Base-by-base conservation (phyloP, 1,139 yeast genomes). In the Zygoascus hellenicus region DNA sequence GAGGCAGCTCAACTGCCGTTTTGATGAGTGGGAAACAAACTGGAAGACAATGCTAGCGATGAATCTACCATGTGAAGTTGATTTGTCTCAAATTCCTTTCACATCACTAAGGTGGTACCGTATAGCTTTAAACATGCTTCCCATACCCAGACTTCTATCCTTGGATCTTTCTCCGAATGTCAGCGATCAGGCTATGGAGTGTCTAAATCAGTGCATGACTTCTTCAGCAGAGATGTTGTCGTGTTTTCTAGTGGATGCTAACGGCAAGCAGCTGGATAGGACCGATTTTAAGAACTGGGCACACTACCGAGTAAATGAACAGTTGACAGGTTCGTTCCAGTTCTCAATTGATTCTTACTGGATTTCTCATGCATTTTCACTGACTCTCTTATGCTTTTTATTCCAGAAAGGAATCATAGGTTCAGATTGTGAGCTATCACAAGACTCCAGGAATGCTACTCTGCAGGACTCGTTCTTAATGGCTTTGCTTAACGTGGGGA, bases 71-170 rank as follows among this genome's bases (percentile, higher is more conserved):
- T n/a, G 26, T 14, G 22, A 19, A 17, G 29, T 38, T 22, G 22
- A 38, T 14, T 14, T 39, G 33, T 14, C 42, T 5, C 42, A 39
- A 11, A 39, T 39, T 9, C 33, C 42, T 3, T 39, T 39, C 16
- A 22, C 42, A 13, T 22, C 42, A 9, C 14, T 26, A 39, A 26
- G 42, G 26, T 39, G 42, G 42, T 39, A 39, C 26, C 13, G 42
- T 6, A 14, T 39, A n/a, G 42, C 42, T n/a, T 34, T 39, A 6
- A 39, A 39, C 22, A 39, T 29, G 26, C 17, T 39, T 5, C 42
- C 42, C 6, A 10, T 39, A 16, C 16, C 14, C 9, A 13, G 16
- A 14, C 28, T 38, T 5, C 22, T 38, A 6, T 26, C 41, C 4
- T 19, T 28, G n/a, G 41, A 38, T 10, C 16, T 16, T 16, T 19